Evolutionary conservation across 805 yeast genomes (phyloP).

Genomic region (Wickerhamomyces bovis): DNA sequence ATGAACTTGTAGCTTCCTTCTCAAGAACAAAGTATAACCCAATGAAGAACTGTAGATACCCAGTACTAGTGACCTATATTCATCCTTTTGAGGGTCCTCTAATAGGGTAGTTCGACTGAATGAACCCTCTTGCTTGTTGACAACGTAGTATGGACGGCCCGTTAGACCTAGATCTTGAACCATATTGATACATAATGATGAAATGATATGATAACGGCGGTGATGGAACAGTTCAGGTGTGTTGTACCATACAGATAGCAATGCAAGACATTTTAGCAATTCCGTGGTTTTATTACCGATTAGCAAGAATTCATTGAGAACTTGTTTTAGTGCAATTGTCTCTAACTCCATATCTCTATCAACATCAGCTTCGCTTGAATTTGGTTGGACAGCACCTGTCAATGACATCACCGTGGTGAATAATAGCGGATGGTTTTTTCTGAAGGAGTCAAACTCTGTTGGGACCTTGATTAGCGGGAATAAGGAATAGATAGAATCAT

Average conservation of each 20-base stretch:
- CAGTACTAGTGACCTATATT: slow-evolving; percentile 47
- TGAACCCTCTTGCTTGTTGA: slow-evolving; percentile 34
- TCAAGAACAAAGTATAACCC: slow-evolving; percentile 56
- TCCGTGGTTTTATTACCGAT: slow-evolving; percentile 69
- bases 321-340: slow-evolving; percentile 43
- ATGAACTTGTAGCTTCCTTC: slow-evolving; percentile 54
- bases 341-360: slow-evolving; percentile 45
- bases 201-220: slow-evolving; percentile 68
- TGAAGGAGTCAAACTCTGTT: slow-evolving; percentile 37
- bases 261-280: slow-evolving; percentile 52
- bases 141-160: slow-evolving; percentile 41
- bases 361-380: slow-evolving; percentile 23
- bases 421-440: slow-evolving; percentile 50
- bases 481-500: slow-evolving; percentile 35
- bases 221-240: slow-evolving; percentile 78
- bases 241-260: slow-evolving; percentile 74
- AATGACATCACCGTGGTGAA: slow-evolving; percentile 62
- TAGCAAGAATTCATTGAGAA: slow-evolving; percentile 55
- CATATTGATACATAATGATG: slow-evolving; percentile 57
- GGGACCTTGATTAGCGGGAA: slow-evolving; percentile 59
- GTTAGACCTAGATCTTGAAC: slow-evolving; percentile 74
- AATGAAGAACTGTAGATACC: slow-evolving; percentile 57
- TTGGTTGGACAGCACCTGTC: slow-evolving; percentile 39
- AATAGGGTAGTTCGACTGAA: slow-evolving; percentile 34
- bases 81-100: slow-evolving; percentile 36